Evolutionary conservation across 805 yeast genomes (phyloP).

Genomic region (Myxozyma neglecta): DNA sequence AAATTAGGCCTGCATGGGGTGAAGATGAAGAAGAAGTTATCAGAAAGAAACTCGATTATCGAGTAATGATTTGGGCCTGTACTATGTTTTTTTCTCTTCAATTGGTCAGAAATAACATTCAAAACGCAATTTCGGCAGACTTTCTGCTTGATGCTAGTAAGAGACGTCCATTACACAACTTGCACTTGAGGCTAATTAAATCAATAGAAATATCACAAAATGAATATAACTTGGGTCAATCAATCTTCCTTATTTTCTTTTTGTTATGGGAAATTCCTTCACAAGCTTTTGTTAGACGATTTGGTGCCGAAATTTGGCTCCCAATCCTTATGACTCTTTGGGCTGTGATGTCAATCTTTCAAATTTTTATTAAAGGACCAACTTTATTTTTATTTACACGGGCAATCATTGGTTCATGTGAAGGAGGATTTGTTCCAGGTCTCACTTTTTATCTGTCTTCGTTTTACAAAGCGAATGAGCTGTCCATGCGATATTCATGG

Average conservation of each 20-base stretch:
- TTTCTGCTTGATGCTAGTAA: constrained; percentile 51
- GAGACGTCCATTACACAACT: constrained; percentile 41
- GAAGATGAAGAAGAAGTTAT: constrained; percentile 51
- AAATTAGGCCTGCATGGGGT: constrained; percentile 45
- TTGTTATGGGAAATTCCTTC: constrained; percentile 46
- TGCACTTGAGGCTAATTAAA: neutral
- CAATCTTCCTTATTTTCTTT: constrained; percentile 57
- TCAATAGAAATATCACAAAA: constrained; percentile 32
- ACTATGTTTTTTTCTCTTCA: constrained; percentile 58
- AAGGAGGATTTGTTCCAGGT: constrained; percentile 73
- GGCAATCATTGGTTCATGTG: constrained; percentile 55
- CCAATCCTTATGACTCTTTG: constrained; percentile 55
- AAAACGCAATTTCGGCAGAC: constrained; percentile 57
- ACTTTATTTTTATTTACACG: constrained; percentile 47
- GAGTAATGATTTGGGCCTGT: constrained; percentile 56
- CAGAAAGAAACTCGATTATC: constrained; percentile 52
- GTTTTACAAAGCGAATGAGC: constrained; percentile 60
- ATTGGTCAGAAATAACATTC: constrained; percentile 55
- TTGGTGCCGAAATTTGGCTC: constrained; percentile 64
- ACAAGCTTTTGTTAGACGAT: constrained; percentile 51
- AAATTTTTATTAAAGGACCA: constrained; percentile 46
- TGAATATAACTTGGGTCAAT: constrained; percentile 59
- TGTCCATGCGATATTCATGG: constrained; percentile 57
- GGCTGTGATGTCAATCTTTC: constrained; percentile 57
- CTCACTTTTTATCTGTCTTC: constrained; percentile 63